Conservation (phyloP, 371 early-diverging fungal species). For the Mortierella sp. region DNA sequence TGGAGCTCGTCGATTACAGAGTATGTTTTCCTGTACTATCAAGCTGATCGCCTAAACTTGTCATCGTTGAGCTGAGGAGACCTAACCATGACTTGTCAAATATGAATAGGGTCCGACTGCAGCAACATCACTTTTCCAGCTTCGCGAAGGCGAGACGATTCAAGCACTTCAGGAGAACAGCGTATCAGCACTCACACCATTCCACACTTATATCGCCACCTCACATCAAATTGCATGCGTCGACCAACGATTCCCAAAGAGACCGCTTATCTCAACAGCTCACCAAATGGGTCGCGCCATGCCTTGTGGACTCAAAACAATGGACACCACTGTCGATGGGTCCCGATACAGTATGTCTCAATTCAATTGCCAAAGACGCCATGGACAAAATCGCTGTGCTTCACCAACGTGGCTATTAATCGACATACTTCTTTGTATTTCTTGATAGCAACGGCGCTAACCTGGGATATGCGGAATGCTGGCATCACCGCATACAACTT, state of each 20-base stretch:
- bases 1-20: conserved; percentile 39
- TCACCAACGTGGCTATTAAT: background rate
- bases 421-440: background rate
- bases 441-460: conserved; percentile 35
- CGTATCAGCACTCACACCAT: conserved; percentile 17
- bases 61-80: background rate
- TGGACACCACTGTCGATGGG: conserved; percentile 22
- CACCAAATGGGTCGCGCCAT: conserved; percentile 38
- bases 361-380: too few species aligned
- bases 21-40: conserved; percentile 13
- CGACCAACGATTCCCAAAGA: conserved; percentile 46
- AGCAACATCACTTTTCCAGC: conserved; percentile 20
- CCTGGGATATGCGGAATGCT: conserved; percentile 43
- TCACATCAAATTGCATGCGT: conserved; percentile 44
- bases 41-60: background rate
- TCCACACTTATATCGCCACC: conserved; percentile 46
- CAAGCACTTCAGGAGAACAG: conserved; percentile 40
- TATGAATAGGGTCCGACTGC: conserved; percentile 13
- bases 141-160: conserved; percentile 22
- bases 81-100: background rate
- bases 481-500: conserved; percentile 40
- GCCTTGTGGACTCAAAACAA: conserved; percentile 43
- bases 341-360: conserved; percentile 21
- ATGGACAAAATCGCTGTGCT: background rate
- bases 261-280: conserved; percentile 44